phyloP scores from a whole-genome alignment of 345 rosid genomes.

The Gossypium arboreum region DNA sequence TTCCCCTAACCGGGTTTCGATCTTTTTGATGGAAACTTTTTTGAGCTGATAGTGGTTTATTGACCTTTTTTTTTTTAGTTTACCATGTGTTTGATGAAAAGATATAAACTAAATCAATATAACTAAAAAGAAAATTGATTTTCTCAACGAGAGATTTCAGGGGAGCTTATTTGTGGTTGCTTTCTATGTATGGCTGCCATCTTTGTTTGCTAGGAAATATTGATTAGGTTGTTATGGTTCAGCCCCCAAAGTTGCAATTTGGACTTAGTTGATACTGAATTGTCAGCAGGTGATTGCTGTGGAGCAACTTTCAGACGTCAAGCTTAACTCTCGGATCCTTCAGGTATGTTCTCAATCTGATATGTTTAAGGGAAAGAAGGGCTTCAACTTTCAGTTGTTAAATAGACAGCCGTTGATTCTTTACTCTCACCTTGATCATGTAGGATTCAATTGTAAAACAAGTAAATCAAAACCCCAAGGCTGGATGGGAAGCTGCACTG shows the following conservation, averaged over 20 bases:
- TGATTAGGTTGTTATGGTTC: not conserved
- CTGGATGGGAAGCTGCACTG: slow-evolving; percentile 86
- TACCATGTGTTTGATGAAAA: not conserved
- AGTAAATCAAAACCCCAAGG: slow-evolving; percentile 65
- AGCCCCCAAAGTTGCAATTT: not conserved
- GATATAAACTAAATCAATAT: not conserved
- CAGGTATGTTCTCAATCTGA: slow-evolving; percentile 45
- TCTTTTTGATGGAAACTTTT: not conserved
- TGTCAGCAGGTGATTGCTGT: slow-evolving; percentile 44
- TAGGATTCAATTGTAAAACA: slow-evolving; percentile 77
- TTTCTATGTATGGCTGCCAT: not conserved
- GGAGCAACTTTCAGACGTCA: slow-evolving; percentile 45
- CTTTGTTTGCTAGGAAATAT: not conserved
- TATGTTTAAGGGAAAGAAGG: not conserved
- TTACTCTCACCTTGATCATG: slow-evolving; percentile 13
- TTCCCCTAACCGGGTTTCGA: not conserved
- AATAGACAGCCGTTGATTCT: slow-evolving; percentile 1
- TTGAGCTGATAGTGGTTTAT: not conserved
- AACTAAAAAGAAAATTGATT: not conserved
- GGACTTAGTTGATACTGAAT: slow-evolving; percentile 6
- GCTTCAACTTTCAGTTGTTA: not conserved
- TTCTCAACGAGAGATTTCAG: not conserved
- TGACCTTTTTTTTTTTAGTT: not conserved
- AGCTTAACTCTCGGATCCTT: slow-evolving; percentile 68
- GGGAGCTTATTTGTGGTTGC: not conserved